Percentiles rank a stretch among this genome's conserved stretches.
phyloP scores from a whole-genome alignment of 352 stramenopile genomes.

The Elongisporangium undulatum region DNA sequence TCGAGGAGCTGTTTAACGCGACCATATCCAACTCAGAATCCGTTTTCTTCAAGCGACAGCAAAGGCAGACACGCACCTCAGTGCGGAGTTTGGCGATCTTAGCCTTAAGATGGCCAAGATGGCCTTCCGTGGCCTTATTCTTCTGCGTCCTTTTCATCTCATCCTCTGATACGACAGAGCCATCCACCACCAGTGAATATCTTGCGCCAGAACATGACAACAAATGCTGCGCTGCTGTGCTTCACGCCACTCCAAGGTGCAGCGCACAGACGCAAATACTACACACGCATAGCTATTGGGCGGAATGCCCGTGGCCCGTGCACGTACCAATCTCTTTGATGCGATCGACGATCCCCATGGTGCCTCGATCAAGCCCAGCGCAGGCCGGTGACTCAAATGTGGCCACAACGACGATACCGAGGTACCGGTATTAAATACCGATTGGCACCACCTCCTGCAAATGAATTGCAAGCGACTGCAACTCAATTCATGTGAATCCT shows the following conservation, averaged over 20 bases:
- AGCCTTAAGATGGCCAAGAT: slow-evolving; percentile 95
- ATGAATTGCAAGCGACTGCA: not conserved
- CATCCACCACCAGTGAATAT: slow-evolving; percentile 2
- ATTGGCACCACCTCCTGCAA: not conserved
- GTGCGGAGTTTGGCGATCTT: slow-evolving; percentile 98
- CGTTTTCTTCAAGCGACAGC: slow-evolving; percentile 2
- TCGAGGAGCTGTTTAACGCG: slow-evolving; percentile 55
- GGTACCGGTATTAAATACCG: not conserved
- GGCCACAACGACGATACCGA: not conserved
- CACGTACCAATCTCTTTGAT: slow-evolving; percentile 92
- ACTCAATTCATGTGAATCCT: not conserved
- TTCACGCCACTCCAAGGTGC: not conserved
- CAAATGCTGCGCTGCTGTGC: too few relatives aligned
- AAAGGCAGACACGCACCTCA: slow-evolving; percentile 52
- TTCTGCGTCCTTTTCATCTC: slow-evolving; percentile 98
- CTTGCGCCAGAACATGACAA: not conserved
- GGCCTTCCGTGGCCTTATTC: slow-evolving; percentile 94
- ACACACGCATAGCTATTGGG: not conserved
- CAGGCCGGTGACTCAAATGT: not conserved
- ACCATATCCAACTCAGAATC: not conserved
- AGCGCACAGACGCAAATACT: not conserved
- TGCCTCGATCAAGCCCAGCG: slow-evolving; percentile 9
- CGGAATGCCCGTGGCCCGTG: not conserved
- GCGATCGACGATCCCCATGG: slow-evolving; percentile 90
- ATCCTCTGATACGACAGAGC: slow-evolving; percentile 60